phyloP scores from a whole-genome alignment of 2,329 filamentous ascomycete genomes.

The Cordyceps javanica region DNA sequence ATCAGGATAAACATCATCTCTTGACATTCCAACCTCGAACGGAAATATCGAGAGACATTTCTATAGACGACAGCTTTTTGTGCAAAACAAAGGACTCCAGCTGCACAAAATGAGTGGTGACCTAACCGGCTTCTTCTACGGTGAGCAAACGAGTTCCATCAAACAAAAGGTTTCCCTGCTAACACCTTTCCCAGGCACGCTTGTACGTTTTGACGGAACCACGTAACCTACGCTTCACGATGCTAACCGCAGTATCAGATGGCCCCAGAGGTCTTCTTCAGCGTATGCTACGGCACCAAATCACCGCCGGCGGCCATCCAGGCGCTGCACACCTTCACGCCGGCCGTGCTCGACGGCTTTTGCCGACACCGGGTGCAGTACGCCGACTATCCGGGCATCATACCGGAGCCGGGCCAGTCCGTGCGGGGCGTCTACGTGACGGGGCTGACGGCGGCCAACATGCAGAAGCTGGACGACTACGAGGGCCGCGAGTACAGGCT shows the following conservation, averaged over 20 bases:
- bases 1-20: neutral
- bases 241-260: conserved; percentile 42
- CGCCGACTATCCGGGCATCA: conserved; percentile 78
- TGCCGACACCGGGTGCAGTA: conserved; percentile 61
- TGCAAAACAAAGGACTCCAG: neutral
- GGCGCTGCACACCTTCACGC: conserved; percentile 57
- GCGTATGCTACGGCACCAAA: conserved; percentile 65
- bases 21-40: neutral
- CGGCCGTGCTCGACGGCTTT: conserved; percentile 69
- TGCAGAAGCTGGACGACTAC: conserved; percentile 71
- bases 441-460: conserved; percentile 71
- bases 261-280: conserved; percentile 80
- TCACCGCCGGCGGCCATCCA: conserved; percentile 41
- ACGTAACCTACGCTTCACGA: neutral
- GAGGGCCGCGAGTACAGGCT: conserved; percentile 67
- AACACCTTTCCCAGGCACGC: conserved; percentile 23
- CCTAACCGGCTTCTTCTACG: conserved; percentile 51
- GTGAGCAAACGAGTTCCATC: conserved; percentile 27
- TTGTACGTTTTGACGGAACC: conserved; percentile 22
- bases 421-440: conserved; percentile 73
- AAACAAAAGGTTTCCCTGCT: conserved; percentile 5
- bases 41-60: neutral
- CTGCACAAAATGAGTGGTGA: conserved; percentile 33
- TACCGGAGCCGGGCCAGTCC: conserved; percentile 45
- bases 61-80: neutral